Evolutionary conservation across 225 moss, liverwort and hornwort species (phyloP).

Genomic region (Sphagnum tenellum): DNA sequence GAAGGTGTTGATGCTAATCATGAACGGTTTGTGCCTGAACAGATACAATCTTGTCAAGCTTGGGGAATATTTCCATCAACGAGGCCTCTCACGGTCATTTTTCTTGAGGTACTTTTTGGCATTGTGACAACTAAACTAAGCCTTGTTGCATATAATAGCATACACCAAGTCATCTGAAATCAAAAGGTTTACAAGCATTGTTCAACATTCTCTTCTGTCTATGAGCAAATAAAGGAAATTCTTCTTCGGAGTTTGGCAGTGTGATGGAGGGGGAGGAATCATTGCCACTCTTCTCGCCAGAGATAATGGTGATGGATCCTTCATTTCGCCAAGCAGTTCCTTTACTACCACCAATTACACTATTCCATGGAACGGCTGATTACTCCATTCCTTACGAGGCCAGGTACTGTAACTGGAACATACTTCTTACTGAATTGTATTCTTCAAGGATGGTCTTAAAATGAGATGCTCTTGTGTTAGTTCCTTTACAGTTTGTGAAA

Average conservation of each 20-base stretch:
- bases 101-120: constrained; percentile 18
- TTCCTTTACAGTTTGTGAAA: constrained; percentile 14
- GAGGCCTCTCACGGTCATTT: constrained; percentile 35
- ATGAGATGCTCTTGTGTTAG: no score
- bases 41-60: constrained; percentile 44
- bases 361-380: constrained; percentile 63
- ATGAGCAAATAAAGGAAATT: background rate
- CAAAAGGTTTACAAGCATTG: background rate
- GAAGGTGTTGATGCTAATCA: no score
- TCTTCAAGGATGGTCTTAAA: no score
- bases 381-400: constrained; percentile 53
- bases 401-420: constrained; percentile 25
- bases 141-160: background rate
- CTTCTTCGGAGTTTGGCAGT: constrained; percentile 16
- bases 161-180: background rate
- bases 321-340: constrained; percentile 40
- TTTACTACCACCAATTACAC: constrained; percentile 48
- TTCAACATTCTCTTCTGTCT: constrained; percentile 37
- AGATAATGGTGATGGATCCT: constrained; percentile 28
- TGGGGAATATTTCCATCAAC: constrained; percentile 33
- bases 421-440: no score
- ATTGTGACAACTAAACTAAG: no score
- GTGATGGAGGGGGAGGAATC: constrained; percentile 67
- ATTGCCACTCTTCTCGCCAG: constrained; percentile 59
- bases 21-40: constrained; percentile 4